These are phyloP conservation scores for Biscutella auriculata DNA, from an alignment of 441 rosid genomes.

Conservation along the genomic window DNA sequence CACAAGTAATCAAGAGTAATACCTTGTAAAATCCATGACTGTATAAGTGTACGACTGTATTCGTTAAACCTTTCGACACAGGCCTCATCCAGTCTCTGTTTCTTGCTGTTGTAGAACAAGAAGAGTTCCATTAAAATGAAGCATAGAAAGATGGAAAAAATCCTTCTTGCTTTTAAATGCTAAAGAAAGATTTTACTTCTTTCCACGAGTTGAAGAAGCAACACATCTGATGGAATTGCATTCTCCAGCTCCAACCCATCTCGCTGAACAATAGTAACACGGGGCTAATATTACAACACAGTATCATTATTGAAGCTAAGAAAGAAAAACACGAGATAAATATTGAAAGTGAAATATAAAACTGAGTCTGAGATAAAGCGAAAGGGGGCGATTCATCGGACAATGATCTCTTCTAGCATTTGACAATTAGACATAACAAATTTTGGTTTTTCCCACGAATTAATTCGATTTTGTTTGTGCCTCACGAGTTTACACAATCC, in stretches of 20 bases:
- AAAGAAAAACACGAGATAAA: background rate
- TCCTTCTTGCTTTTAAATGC: background rate
- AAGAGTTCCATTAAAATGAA: background rate
- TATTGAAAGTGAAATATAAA: background rate
- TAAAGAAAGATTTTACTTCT: conserved; percentile 32
- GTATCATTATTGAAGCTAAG: background rate
- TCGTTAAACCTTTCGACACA: conserved; percentile 86
- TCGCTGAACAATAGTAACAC: conserved; percentile 26
- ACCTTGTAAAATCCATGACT: conserved; percentile 96
- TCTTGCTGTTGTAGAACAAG: conserved; percentile 31
- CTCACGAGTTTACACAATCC: background rate
- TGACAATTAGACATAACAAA: background rate
- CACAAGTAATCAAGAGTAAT: background rate
- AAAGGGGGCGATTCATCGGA: background rate
- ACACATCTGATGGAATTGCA: conserved; percentile 32
- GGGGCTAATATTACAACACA: background rate
- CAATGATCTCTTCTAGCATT: background rate
- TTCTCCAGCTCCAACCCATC: conserved; percentile 27
- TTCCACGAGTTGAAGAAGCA: conserved; percentile 40
- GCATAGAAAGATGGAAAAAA: background rate
- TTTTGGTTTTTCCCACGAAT: background rate
- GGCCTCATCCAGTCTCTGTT: conserved; percentile 77
- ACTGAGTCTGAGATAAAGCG: background rate
- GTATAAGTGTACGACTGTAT: conserved; percentile 66
- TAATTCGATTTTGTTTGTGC: too few relatives aligned